A percentile compares a stretch with the other conserved stretches of the same genome.
These are phyloP conservation scores for Colletotrichum destructivum DNA, from an alignment of 2,329 filamentous ascomycete species.

Conservation along the genomic window DNA sequence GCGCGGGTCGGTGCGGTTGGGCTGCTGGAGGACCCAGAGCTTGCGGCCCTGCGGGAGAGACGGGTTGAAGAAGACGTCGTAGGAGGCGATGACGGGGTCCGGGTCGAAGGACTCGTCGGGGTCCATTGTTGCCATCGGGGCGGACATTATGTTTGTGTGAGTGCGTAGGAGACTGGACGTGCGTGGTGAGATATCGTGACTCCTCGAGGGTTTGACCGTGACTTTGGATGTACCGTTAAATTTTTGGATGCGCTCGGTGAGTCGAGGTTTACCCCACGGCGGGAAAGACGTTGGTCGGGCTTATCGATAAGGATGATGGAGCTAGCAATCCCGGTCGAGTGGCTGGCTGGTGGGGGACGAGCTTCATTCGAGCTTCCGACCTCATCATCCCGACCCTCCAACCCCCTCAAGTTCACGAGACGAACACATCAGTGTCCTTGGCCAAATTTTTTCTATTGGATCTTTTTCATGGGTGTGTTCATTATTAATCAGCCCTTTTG, in stretches of 20 bases:
- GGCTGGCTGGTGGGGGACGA: conserved; percentile 31
- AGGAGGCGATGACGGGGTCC: conserved; percentile 81
- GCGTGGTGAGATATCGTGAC: conserved; percentile 11
- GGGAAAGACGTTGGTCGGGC: conserved; percentile 14
- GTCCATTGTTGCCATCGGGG: conserved; percentile 46
- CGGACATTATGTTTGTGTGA: conserved; percentile 19
- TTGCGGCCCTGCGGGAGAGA: conserved; percentile 73
- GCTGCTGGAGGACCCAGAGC: conserved; percentile 90
- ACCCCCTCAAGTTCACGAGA: not conserved
- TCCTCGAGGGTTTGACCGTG: not conserved
- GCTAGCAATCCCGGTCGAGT: conserved; percentile 6
- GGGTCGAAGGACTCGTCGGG: conserved; percentile 57
- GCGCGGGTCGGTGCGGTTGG: conserved; percentile 79
- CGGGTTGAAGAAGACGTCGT: conserved; percentile 90
- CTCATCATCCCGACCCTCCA: not conserved
- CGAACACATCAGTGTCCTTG: not conserved
- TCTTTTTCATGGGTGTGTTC: not conserved
- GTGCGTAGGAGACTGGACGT: not conserved
- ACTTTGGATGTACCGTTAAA: conserved; percentile 21
- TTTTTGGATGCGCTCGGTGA: conserved; percentile 36
- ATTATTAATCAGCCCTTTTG: no score
- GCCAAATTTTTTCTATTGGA: not conserved
- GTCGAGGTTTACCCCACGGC: conserved; percentile 25
- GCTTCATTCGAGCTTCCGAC: conserved; percentile 1
- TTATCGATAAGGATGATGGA: conserved; percentile 36